A percentile compares a stretch with the other conserved stretches of the same genome.
phyloP scores from a whole-genome alignment of 257 asterid species.

The Verbascum thapsus region DNA sequence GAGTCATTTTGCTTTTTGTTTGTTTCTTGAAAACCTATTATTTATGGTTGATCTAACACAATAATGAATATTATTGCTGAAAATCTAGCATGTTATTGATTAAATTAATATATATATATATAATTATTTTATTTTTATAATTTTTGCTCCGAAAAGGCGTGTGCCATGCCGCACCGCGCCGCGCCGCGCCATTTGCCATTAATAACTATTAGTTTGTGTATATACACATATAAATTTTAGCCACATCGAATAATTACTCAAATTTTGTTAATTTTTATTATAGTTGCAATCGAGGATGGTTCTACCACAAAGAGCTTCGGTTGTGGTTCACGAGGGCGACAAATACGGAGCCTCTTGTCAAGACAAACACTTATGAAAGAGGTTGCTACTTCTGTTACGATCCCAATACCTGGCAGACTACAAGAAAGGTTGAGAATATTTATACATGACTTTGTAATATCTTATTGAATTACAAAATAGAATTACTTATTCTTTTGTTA shows the following conservation, averaged over 20 bases:
- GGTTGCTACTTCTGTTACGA: conserved; percentile 73
- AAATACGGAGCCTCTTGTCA: conserved; percentile 69
- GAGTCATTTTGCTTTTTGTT: too few species aligned
- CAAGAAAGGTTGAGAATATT: conserved; percentile 65
- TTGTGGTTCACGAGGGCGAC: conserved; percentile 67
- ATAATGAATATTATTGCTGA: too few species aligned
- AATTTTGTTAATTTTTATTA: conserved; percentile 13
- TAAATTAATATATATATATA: too few species aligned
- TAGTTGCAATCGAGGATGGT: conserved; percentile 85
- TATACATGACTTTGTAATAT: neutral
- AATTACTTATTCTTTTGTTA: conserved; percentile 13
- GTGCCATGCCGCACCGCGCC: too few species aligned
- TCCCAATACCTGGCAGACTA: conserved; percentile 73
- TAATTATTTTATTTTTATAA: too few species aligned
- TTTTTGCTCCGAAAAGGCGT: too few species aligned
- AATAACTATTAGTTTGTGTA: too few species aligned
- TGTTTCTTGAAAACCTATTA: too few species aligned
- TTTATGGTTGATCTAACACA: too few species aligned
- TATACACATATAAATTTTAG: too few species aligned
- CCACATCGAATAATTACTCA: neutral
- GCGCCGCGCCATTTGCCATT: too few species aligned
- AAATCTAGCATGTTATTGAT: too few species aligned
- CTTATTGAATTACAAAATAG: neutral
- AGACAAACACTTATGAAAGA: conserved; percentile 64
- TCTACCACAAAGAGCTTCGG: conserved; percentile 70